Evolutionary conservation across 2,329 filamentous ascomycete genomes (phyloP), one percentile per base, ranked within the genome.

Genomic region (Madurella fahalii): DNA sequence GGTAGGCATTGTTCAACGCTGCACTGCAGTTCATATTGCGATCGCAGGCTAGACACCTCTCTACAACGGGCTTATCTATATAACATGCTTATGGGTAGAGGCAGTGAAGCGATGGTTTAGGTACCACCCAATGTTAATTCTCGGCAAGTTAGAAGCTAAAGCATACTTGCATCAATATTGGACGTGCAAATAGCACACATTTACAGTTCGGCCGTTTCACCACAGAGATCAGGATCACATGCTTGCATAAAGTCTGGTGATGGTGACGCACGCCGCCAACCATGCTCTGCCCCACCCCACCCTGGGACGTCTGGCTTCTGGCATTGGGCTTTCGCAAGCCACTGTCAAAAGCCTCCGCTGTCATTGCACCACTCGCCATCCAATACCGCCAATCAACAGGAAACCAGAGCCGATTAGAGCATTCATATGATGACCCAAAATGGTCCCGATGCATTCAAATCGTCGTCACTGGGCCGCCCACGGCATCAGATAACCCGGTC

Each of bases 401-500:
- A 31, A 43, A 20, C 18, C 9, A 20, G 11, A 20, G 41, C 9
- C 12, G 18, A 34, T 40, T n/a, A 48, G 43, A 47, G 43, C 20
- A 20, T 47, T 17, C 43, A 50, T 9, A 61, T 52, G 50, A 74
- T 72, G 70, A 64, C 69, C 49, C 64, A 67, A 60, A 65, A 67
- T 65, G 69, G 66, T 53, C 61, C 58, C 54, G 65, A 68, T 31
- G 57, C 58, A 53, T 58, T 63, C 40, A 66, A 63, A 53, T 62
- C 65, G 61, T 64, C 67, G 52, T 68, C 71, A 17, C 69, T 71
- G 20, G 65, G 63, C 46, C 69, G 71, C 18, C 67, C 73, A 20
- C 75, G 75, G 55, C 81, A 82, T 61, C 78, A 80, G 61, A 72
- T 82, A 56, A 78, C 74, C 57, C 76, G 79, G 34, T 84, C 82